These are phyloP conservation scores for Cryptosporidium tyzzeri DNA, from an alignment of 169 alveolate genomes.

Conservation along the genomic window DNA sequence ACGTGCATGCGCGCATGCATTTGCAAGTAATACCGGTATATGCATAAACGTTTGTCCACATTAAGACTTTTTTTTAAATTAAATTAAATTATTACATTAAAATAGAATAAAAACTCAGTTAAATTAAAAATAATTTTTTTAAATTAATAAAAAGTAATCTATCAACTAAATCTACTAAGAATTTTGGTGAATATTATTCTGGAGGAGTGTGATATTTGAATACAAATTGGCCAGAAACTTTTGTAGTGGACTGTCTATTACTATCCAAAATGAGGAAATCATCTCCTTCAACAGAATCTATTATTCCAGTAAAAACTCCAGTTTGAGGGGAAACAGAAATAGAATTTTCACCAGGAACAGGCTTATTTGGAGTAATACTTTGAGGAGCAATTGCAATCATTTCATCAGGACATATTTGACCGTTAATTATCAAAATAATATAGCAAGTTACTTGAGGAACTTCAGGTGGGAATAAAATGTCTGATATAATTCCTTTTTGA, in stretches of 20 bases:
- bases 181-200: slow-evolving; percentile 9
- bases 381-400: slow-evolving; percentile 75
- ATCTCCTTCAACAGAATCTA: slow-evolving; percentile 53
- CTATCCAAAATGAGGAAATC: slow-evolving; percentile 19
- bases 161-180: not conserved
- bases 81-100: not conserved
- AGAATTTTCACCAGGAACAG: slow-evolving; percentile 50
- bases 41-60: not conserved
- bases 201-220: slow-evolving; percentile 74
- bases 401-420: slow-evolving; percentile 67
- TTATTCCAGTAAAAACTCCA: slow-evolving; percentile 55
- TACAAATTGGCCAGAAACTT: slow-evolving; percentile 52
- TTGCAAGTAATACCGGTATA: slow-evolving; percentile 7
- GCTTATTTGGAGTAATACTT: slow-evolving; percentile 57
- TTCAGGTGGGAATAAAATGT: slow-evolving; percentile 58
- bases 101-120: too few relatives aligned
- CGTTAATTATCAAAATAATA: slow-evolving; percentile 48
- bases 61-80: not conserved
- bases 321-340: slow-evolving; percentile 59
- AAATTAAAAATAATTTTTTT: not conserved
- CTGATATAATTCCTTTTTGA: slow-evolving; percentile 57
- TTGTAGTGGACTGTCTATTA: slow-evolving; percentile 22
- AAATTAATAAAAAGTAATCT: not conserved
- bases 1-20: slow-evolving; percentile 6
- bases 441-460: slow-evolving; percentile 67